Base-by-base conservation (phyloP, 202 grass and related monocot species). In the Musa balbisiana region DNA sequence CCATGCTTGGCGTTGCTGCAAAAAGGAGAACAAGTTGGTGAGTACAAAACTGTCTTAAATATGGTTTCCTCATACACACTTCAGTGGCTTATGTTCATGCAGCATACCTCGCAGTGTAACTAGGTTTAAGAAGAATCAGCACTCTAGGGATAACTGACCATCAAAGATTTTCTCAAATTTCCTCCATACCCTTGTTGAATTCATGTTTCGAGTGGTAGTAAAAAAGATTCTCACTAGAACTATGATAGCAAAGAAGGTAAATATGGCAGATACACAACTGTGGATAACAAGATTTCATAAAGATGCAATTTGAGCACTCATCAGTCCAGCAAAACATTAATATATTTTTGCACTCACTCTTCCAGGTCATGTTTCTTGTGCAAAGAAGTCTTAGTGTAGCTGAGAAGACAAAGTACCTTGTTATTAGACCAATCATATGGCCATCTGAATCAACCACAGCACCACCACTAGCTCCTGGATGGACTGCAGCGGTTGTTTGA, bases 1-100 rank as follows among this genome's bases (percentile, higher is more conserved):
- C 90, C 88, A 87, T 97, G 93, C 81, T 87, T 97, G 52, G 93
- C 93, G 79, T 97, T 97, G 81, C 93, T 97, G 86, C 43, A 91
- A 76, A 43, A 43, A 43, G 79, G 64, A 55, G 64, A 66, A 74
- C 24, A 51, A 75, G 55, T 25, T 74, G 23, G 25, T 9, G 49
- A 70, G 71, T n/a, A 67, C 8, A 9, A 26, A 25, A 65, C 33
- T 43, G 33, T 43, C 33, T 43, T 43, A 6, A 8, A 43, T 0
- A 43, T 43, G 5, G 33, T 43, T 43, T 43, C 33, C 0, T 43
- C 4, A 60, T 60, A 8, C 21, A 1, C 56, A 60, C 0, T 60
- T 9, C 15, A n/a, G 14, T 60, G 1, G 2, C 56, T 43, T 43
- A 6, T 43, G 33, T 10, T 62, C 58, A 62, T 62, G 58, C 5